Conservation (phyloP, 1,284 basidiomycete genomes). For the Puccinia coronata region DNA sequence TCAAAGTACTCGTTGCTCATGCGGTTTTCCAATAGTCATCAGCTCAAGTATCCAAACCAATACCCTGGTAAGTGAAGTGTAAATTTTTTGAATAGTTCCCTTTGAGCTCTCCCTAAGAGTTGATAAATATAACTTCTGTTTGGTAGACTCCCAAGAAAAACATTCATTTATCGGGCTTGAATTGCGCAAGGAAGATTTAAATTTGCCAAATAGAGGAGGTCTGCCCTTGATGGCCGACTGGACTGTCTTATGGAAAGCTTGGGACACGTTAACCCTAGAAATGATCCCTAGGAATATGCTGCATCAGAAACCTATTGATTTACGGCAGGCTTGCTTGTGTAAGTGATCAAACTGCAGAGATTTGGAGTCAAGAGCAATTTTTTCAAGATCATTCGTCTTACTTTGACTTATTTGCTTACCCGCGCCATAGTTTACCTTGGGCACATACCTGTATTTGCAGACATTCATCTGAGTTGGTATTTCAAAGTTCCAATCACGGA, state of each 20-base stretch:
- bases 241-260: constrained; percentile 78
- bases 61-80: background rate
- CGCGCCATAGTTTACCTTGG: constrained; percentile 76
- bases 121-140: background rate
- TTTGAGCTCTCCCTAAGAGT: background rate
- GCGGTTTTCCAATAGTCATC: background rate
- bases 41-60: background rate
- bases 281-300: too few relatives aligned
- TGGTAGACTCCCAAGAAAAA: background rate
- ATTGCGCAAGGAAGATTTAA: background rate
- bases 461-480: constrained; percentile 81
- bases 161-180: background rate
- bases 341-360: background rate
- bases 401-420: constrained; percentile 32
- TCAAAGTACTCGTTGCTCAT: background rate
- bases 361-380: constrained; percentile 41
- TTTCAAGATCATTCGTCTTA: constrained; percentile 57
- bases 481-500: constrained; percentile 77
- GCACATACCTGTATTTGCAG: constrained; percentile 79
- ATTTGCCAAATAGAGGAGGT: background rate
- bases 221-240: constrained; percentile 67
- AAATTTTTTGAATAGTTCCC: background rate
- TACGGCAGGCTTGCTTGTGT: constrained; percentile 73
- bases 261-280: constrained; percentile 88
- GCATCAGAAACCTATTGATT: too few relatives aligned